Evolutionary conservation across 2,329 filamentous ascomycete genomes (phyloP), one percentile per base, ranked within the genome.

Genomic region (Periconia sp.): DNA sequence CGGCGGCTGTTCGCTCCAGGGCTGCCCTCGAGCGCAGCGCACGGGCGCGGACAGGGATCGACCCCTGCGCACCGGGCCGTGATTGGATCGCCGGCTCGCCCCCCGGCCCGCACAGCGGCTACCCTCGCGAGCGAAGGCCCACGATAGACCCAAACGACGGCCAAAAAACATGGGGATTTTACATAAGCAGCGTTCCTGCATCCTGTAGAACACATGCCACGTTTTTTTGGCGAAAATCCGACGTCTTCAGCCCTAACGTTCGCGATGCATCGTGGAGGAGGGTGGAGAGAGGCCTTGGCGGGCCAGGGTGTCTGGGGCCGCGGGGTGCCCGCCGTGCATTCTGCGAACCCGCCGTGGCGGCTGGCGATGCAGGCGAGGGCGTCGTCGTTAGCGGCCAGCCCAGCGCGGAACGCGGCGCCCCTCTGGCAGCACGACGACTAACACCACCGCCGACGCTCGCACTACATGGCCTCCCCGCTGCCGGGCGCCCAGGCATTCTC

Each of bases 141-240:
- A 39, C 44, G 50, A 61, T n/a, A 60, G 46, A 43, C 46, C 37
- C 39, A 46, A 19, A 46, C 43, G 40, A 52, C 46, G 59, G 40
- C 54, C 54, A 43, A 33, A 28, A 50, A 59, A 52, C 51, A 49
- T 46, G 54, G 54, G 52, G 54, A 57, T 61, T 55, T 61, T 61
- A 45, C 39, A 60, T 43, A 32, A 40, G 24, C 41, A 48, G 23
- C 43, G 48, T 54, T n/a, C 56, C 61, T 61, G 59, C 59, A 53
- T 59, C 43, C 46, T 52, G 30, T 46, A 40, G 50, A 52, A 52
- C 55, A 46, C 43, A 28, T 37, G 37, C 50, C 54, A 59, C 61
- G 54, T 63, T 62, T 65, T 53, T 66, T 61, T 54, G 23, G 57
- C 57, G 52, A 46, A 62, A 66, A 64, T 59, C 47, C 46, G 49